Percentiles rank a stretch among this genome's conserved stretches.
These are phyloP conservation scores for Melaleuca quinquenervia DNA, from an alignment of 345 rosid species.

Conservation along the genomic window DNA sequence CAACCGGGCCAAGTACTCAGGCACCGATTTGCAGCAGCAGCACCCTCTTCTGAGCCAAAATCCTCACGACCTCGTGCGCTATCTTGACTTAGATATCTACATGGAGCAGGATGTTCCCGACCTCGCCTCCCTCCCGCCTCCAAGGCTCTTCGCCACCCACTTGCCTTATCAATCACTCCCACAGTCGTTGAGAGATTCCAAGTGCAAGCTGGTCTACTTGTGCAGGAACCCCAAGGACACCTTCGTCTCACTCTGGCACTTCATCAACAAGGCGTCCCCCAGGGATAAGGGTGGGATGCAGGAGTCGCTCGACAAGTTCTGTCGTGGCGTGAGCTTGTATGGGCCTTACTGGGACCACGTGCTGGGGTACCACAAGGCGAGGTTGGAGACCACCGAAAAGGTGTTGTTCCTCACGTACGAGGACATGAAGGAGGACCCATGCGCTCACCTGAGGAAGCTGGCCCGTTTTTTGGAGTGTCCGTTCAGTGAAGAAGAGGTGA, in stretches of 20 bases:
- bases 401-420: constrained; percentile 3
- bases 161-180: not conserved
- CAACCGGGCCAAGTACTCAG: not conserved
- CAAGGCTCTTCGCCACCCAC: constrained; percentile 4
- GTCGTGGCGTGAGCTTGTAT: not conserved
- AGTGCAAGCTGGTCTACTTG: constrained; percentile 4
- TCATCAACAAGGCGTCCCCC: not conserved
- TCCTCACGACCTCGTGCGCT: constrained; percentile 1
- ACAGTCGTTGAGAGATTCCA: not conserved
- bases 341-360: constrained; percentile 7
- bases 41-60: not conserved
- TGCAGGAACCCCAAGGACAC: constrained; percentile 9
- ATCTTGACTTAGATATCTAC: not conserved
- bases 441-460: not conserved
- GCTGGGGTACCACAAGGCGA: constrained; percentile 1
- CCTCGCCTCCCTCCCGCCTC: not conserved
- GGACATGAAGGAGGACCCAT: constrained; percentile 2
- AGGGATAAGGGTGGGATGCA: not conserved
- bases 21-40: not conserved
- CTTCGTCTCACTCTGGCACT: constrained; percentile 8
- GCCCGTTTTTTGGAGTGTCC: constrained; percentile 1
- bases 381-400: not conserved
- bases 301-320: constrained; percentile 3
- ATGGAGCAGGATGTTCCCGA: not conserved
- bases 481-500: not conserved